A percentile compares a stretch with the other conserved stretches of the same genome.
phyloP scores from a whole-genome alignment of 768 basidiomycete genomes.

The Xerocomellus dryophilus region DNA sequence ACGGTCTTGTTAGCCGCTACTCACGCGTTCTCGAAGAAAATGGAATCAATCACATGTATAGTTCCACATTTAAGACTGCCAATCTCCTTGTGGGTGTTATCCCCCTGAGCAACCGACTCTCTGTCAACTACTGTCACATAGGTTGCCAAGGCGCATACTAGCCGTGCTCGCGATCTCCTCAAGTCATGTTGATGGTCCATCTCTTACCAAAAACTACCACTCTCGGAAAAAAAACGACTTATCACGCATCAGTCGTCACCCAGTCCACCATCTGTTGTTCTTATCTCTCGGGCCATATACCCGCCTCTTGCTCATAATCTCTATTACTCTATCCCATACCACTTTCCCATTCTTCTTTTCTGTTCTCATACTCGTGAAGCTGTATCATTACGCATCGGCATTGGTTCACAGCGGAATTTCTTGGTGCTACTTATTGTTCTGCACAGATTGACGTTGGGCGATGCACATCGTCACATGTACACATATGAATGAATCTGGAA shows the following conservation, averaged over 20 bases:
- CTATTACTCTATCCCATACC: background rate
- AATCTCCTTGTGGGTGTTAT: conserved; percentile 59
- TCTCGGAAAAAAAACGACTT: background rate
- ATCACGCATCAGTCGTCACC: background rate
- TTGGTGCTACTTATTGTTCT: background rate
- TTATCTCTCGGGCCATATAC: conserved; percentile 19
- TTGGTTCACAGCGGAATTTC: conserved; percentile 6
- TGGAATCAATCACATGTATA: conserved; percentile 81
- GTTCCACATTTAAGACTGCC: conserved; percentile 79
- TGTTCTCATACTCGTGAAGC: background rate
- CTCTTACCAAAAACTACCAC: background rate
- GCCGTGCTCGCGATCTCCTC: conserved; percentile 55
- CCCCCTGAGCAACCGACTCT: background rate
- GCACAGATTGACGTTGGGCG: background rate
- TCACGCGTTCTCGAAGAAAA: conserved; percentile 70
- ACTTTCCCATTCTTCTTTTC: background rate
- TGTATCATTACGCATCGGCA: conserved; percentile 3
- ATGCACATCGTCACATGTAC: background rate
- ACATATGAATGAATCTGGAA: background rate
- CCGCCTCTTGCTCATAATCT: conserved; percentile 6
- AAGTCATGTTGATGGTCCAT: conserved; percentile 47
- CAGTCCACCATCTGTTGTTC: background rate
- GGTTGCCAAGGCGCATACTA: conserved; percentile 58
- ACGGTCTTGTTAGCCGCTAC: conserved; percentile 75
- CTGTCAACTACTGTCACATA: conserved; percentile 19